Evolutionary conservation across 2,329 filamentous ascomycete species (phyloP).

Genomic region (Cordyceps javanica): DNA sequence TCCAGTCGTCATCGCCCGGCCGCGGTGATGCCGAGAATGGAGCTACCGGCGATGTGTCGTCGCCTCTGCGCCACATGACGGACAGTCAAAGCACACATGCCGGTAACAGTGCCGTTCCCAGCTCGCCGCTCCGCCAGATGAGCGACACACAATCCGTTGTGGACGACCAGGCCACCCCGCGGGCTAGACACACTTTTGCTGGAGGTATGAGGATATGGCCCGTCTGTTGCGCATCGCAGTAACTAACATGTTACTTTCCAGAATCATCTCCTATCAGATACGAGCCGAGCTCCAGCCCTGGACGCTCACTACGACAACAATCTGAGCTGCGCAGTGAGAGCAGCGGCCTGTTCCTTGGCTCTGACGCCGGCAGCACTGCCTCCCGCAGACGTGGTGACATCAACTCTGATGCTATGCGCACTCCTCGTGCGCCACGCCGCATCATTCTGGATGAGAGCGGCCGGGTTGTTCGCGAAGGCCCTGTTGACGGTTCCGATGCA

Average conservation of each 20-base stretch:
- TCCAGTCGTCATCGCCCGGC: conserved; percentile 46
- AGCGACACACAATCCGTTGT: conserved; percentile 48
- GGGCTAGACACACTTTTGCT: conserved; percentile 53
- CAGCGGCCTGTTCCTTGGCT: conserved; percentile 78
- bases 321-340: conserved; percentile 75
- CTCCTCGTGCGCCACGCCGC: conserved; percentile 45
- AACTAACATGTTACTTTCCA: conserved; percentile 30
- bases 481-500: conserved; percentile 48
- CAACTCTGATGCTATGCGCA: conserved; percentile 66
- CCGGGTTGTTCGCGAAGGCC: conserved; percentile 49
- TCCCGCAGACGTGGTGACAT: conserved; percentile 70
- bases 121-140: conserved; percentile 55
- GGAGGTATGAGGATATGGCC: conserved; percentile 49
- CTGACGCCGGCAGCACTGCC: conserved; percentile 49
- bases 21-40: conserved; percentile 24
- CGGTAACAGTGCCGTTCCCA: conserved; percentile 37
- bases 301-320: conserved; percentile 54
- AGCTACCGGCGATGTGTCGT: conserved; percentile 38
- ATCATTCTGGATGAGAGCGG: conserved; percentile 56
- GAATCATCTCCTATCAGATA: conserved; percentile 92
- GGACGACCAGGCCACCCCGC: conserved; percentile 59
- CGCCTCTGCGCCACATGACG: conserved; percentile 51
- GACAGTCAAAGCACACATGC: conserved; percentile 46
- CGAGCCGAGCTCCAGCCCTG: conserved; percentile 81
- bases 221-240: not conserved